These are phyloP conservation scores for Capronia coronata DNA, from an alignment of 2,329 filamentous ascomycete genomes.

Conservation along the genomic window DNA sequence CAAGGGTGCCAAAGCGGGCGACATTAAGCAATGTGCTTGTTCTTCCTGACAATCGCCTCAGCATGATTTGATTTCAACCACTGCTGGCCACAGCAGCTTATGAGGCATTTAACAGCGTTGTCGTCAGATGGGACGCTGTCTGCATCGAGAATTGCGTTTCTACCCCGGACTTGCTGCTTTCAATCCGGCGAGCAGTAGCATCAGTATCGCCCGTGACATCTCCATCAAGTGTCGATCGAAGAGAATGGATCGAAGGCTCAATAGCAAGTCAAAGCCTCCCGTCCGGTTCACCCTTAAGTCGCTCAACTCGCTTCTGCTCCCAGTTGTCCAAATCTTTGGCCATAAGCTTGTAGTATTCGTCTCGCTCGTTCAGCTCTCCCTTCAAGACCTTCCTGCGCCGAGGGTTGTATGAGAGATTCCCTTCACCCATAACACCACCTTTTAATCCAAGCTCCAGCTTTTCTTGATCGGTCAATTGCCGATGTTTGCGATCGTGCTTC, in stretches of 20 bases:
- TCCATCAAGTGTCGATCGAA: background rate
- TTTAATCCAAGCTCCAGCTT: constrained; percentile 68
- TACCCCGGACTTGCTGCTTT: too few relatives aligned
- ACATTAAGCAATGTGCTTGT: too few relatives aligned
- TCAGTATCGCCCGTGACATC: background rate
- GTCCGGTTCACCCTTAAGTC: constrained; percentile 83
- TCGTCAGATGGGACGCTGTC: too few relatives aligned
- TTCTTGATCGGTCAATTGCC: constrained; percentile 77
- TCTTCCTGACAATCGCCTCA: too few relatives aligned
- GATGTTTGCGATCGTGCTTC: constrained; percentile 80
- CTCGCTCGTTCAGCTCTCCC: constrained; percentile 33
- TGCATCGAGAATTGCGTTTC: too few relatives aligned
- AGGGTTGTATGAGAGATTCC: constrained; percentile 59
- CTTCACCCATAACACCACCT: constrained; percentile 65
- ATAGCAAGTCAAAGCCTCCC: constrained; percentile 56
- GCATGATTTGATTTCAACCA: too few relatives aligned
- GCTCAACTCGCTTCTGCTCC: constrained; percentile 92
- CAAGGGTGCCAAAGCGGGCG: too few relatives aligned
- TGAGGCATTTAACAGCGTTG: too few relatives aligned
- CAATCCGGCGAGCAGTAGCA: background rate
- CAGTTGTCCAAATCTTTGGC: constrained; percentile 90
- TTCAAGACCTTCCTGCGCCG: constrained; percentile 32
- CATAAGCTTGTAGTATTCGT: constrained; percentile 56
- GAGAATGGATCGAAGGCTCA: background rate
- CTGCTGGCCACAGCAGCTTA: too few relatives aligned